Percentiles rank a stretch among this genome's conserved stretches.
Evolutionary conservation across 2,329 filamentous ascomycete genomes (phyloP).

Genomic region (Fusarium annulatum): DNA sequence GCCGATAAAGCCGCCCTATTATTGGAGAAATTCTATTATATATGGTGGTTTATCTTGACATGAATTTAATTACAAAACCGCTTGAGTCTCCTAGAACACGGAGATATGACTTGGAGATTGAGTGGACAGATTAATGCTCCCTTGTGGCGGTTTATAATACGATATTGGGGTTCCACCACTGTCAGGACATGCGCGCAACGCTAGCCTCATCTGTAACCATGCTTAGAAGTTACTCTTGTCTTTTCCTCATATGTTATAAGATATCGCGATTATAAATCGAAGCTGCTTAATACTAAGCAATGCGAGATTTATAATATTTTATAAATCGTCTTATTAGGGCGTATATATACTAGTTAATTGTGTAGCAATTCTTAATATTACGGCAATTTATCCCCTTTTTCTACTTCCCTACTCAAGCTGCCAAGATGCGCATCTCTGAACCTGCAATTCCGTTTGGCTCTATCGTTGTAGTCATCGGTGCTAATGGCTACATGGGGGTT

Average conservation of each 20-base stretch:
- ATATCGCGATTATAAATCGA: background rate
- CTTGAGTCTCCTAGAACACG: too few relatives aligned
- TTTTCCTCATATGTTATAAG: too few relatives aligned
- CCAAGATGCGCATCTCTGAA: background rate
- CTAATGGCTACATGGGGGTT: background rate
- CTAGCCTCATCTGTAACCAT: background rate
- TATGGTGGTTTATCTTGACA: too few relatives aligned
- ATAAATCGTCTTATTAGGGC: too few relatives aligned
- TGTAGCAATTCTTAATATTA: accelerated
- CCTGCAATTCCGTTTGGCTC: background rate
- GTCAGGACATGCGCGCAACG: background rate
- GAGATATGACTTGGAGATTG: too few relatives aligned
- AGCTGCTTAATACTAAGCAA: background rate
- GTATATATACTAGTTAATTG: background rate
- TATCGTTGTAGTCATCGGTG: background rate
- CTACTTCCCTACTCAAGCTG: background rate
- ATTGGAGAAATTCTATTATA: too few relatives aligned
- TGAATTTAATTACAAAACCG: too few relatives aligned
- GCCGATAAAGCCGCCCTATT: background rate
- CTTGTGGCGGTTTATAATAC: background rate
- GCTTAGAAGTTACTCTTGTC: background rate
- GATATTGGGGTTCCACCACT: background rate
- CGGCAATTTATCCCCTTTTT: background rate
- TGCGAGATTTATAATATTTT: background rate
- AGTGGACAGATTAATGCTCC: background rate